These are phyloP conservation scores for Prunus davidiana DNA, from an alignment of 306 rosid genomes.

Conservation along the genomic window DNA sequence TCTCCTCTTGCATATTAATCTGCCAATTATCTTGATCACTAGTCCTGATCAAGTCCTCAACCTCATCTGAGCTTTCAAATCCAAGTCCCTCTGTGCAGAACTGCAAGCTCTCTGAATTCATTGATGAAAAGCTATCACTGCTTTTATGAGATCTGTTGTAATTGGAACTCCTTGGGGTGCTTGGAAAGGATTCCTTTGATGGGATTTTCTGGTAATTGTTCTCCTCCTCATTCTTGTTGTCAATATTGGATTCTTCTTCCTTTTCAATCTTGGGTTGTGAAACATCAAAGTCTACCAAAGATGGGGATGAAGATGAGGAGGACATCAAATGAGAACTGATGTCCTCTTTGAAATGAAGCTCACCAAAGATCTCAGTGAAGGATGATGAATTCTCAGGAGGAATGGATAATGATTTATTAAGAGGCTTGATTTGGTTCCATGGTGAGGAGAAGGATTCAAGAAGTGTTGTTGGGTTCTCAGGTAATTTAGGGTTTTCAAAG, in stretches of 20 bases:
- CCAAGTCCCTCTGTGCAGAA: slow-evolving; percentile 98
- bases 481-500: slow-evolving; percentile 58
- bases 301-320: slow-evolving; percentile 22
- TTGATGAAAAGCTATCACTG: slow-evolving; percentile 61
- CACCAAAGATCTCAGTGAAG: slow-evolving; percentile 81
- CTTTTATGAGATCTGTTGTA: slow-evolving; percentile 36
- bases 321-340: slow-evolving; percentile 10
- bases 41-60: slow-evolving; percentile 45
- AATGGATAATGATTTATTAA: neutral
- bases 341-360: slow-evolving; percentile 70
- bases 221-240: slow-evolving; percentile 1
- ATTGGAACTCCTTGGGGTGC: slow-evolving; percentile 10
- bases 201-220: slow-evolving; percentile 3
- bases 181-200: slow-evolving; percentile 22
- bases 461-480: slow-evolving; percentile 50
- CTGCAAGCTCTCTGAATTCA: slow-evolving; percentile 67
- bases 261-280: neutral
- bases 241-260: neutral
- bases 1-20: slow-evolving; percentile 15
- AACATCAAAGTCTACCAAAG: slow-evolving; percentile 13
- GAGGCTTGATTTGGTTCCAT: slow-evolving; percentile 55
- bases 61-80: slow-evolving; percentile 79
- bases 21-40: neutral
- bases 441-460: slow-evolving; percentile 56
- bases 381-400: slow-evolving; percentile 21